phyloP scores from a whole-genome alignment of 805 yeast genomes.

The Saccharomycopsis javanensis region DNA sequence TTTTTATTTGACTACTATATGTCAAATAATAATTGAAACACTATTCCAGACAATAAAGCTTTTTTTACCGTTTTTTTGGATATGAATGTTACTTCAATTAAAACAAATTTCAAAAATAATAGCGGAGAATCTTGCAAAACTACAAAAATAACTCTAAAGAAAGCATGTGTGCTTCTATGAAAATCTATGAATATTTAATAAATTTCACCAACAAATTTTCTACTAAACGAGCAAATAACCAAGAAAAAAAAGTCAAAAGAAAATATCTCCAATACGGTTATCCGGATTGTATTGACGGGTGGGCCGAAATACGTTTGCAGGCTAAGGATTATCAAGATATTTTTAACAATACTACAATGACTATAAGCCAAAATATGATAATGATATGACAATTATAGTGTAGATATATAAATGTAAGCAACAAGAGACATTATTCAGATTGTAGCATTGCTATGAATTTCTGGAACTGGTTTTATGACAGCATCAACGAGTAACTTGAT shows the following conservation, averaged over 20 bases:
- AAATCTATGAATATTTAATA: not conserved
- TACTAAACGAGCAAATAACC: not conserved
- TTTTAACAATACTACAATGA: too few relatives aligned
- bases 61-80: too few relatives aligned
- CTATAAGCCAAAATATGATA: not conserved
- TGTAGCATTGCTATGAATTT: conserved; percentile 68
- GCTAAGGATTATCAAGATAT: too few relatives aligned
- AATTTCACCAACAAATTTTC: conserved; percentile 1
- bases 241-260: not conserved
- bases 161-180: not conserved
- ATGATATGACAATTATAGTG: not conserved
- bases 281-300: not conserved
- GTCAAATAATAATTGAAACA: not conserved
- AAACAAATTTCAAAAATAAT: too few relatives aligned
- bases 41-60: not conserved
- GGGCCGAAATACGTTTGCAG: too few relatives aligned
- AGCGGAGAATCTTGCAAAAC: not conserved
- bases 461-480: conserved; percentile 69
- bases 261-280: not conserved
- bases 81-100: too few relatives aligned
- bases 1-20: too few relatives aligned
- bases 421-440: not conserved
- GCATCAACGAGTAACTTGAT: conserved; percentile 72
- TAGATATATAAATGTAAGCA: not conserved
- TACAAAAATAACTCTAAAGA: not conserved